Evolutionary conservation across 805 yeast species (phyloP).

Genomic region (Wickerhamomyces strasburgensis): DNA sequence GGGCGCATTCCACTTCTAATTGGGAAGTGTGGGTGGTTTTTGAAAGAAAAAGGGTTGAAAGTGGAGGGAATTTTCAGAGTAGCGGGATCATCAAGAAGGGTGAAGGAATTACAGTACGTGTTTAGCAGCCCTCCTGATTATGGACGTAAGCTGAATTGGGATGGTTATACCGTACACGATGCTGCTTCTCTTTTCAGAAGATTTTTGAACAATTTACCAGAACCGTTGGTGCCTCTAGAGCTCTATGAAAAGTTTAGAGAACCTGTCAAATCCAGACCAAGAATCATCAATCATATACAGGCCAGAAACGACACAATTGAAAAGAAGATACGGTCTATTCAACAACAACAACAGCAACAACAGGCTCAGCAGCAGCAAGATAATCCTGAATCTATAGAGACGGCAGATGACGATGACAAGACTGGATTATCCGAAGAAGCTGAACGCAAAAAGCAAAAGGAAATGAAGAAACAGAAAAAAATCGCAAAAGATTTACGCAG

Average conservation of each 20-base stretch:
- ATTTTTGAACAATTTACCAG: conserved; percentile 81
- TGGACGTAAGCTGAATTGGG: conserved; percentile 84
- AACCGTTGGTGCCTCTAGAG: conserved; percentile 80
- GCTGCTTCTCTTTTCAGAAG: conserved; percentile 89
- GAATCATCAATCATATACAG: conserved; percentile 61
- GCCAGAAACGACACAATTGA: conserved; percentile 44
- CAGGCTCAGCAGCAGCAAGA: conserved; percentile 6
- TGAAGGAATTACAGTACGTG: conserved; percentile 75
- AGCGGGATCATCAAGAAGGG: conserved; percentile 85
- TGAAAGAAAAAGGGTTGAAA: conserved; percentile 71
- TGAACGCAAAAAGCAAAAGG: conserved; percentile 28
- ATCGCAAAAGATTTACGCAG: conserved; percentile 59
- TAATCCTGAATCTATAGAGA: conserved; percentile 4
- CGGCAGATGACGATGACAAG: conserved; percentile 12
- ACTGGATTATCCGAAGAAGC: conserved; percentile 22
- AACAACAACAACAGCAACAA: conserved; percentile 12
- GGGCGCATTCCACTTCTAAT: conserved; percentile 90
- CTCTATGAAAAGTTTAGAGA: conserved; percentile 74
- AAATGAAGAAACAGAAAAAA: conserved; percentile 42
- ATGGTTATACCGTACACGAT: conserved; percentile 92
- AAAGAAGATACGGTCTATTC: conserved; percentile 31
- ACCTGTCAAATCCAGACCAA: conserved; percentile 61
- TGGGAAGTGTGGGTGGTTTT: conserved; percentile 88
- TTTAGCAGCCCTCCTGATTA: conserved; percentile 87
- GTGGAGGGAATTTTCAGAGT: conserved; percentile 92